Evolutionary conservation across 2,329 filamentous ascomycete species (phyloP), one percentile per base, ranked within the genome.

Genomic region (Scolecobasidium constrictum): DNA sequence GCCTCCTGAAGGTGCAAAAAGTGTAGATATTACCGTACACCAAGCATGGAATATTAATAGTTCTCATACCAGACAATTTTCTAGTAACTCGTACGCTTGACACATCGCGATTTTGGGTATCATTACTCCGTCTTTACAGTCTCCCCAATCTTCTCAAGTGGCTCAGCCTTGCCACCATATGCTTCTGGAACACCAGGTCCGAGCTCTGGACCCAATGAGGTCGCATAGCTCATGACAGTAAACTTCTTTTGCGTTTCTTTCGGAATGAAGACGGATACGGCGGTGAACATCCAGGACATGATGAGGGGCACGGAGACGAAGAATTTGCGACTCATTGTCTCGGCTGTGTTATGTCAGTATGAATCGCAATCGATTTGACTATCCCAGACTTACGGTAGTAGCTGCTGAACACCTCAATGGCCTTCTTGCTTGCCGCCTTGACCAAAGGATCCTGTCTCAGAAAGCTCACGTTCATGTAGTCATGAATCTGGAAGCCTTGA

Each of bases 261-360:
- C 16, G 60, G 56, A 40, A 71, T 57, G 22, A 72, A 52, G 20
- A 66, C 49, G 52, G 68, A 69, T 51, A 67, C 65, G 2, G 63
- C 64, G 5, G 58, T 56, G 55, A 68, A 71, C 52, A 71, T 55
- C 68, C 88, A 95, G 44, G 86, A 84, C 88, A 95, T 95, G 54
- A 95, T 71, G 44, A 80, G 64, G 0, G 90, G 90, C 4, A 95
- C 86, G 55, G 95, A 95, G 65, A 95, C 83, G 58, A 95, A 95
- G 72, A 88, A 95, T 70, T 95, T 95, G 66, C 90, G 77, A 53
- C 77, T 78, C 38, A 95, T 73, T 7, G 94, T 77, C 67, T 95
- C 90, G 0, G 90, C 26, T 31, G 26, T 31, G 26, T n/a, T 9
- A 31, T n/a, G n/a, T n/a, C n/a, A n/a, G n/a, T n/a, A n/a, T n/a